These are phyloP conservation scores for Colletotrichum sp. DNA, from an alignment of 2,329 filamentous ascomycete species.

Conservation along the genomic window DNA sequence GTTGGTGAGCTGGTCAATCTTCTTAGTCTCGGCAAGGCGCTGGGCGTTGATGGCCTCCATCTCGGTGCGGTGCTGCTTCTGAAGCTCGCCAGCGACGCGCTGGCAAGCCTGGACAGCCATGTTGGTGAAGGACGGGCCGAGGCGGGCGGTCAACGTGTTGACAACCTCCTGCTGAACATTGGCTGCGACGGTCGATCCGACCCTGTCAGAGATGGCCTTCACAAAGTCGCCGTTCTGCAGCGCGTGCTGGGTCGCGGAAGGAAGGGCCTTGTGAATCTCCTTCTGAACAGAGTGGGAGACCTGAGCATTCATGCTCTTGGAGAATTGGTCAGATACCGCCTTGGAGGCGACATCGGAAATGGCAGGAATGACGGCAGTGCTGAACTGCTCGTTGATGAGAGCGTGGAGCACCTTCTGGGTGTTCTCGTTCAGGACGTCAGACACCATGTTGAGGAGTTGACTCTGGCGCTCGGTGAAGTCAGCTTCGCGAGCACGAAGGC, in stretches of 20 bases:
- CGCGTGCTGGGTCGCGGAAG: slow-evolving; percentile 68
- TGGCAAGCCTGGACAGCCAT: slow-evolving; percentile 71
- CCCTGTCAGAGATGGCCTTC: slow-evolving; percentile 73
- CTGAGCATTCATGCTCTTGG: slow-evolving; percentile 69
- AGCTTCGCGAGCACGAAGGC: slow-evolving; percentile 58
- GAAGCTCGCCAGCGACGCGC: slow-evolving; percentile 71
- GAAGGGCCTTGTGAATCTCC: slow-evolving; percentile 75
- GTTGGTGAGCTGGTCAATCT: slow-evolving; percentile 75
- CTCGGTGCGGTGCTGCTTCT: slow-evolving; percentile 62
- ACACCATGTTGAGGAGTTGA: slow-evolving; percentile 62
- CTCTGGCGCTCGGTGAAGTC: slow-evolving; percentile 59
- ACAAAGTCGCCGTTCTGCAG: slow-evolving; percentile 78
- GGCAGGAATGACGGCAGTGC: slow-evolving; percentile 76
- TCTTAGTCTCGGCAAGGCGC: slow-evolving; percentile 57
- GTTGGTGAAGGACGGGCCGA: slow-evolving; percentile 71
- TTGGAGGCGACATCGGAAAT: slow-evolving; percentile 71
- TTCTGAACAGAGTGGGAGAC: slow-evolving; percentile 71
- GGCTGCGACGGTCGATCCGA: slow-evolving; percentile 69
- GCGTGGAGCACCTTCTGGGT: slow-evolving; percentile 75
- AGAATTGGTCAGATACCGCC: slow-evolving; percentile 74
- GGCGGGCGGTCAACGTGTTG: slow-evolving; percentile 62
- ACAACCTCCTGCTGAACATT: slow-evolving; percentile 75
- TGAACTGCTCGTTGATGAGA: slow-evolving; percentile 79
- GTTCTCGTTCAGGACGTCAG: slow-evolving; percentile 65
- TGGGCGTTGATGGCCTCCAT: slow-evolving; percentile 57